Evolutionary conservation across 1,284 basidiomycete genomes (phyloP).

Genomic region (Cutaneotrichosporon sp.): DNA sequence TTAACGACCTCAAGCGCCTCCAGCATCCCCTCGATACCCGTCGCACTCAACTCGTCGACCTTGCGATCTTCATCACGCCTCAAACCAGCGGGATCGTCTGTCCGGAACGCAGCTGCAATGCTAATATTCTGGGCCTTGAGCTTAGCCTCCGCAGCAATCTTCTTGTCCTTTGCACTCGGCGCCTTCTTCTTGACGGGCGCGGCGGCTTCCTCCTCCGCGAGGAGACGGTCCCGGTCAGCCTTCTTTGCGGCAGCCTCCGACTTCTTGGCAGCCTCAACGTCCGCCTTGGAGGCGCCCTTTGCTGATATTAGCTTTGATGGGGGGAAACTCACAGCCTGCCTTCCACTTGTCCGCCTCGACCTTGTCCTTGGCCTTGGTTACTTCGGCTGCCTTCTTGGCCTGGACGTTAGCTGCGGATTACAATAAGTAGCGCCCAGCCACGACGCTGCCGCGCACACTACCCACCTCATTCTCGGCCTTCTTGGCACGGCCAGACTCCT

Average conservation of each 20-base stretch:
- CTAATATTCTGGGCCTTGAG: conserved; percentile 19
- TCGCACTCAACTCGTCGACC: conserved; percentile 72
- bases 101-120: conserved; percentile 34
- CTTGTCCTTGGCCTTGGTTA: conserved; percentile 48
- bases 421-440: neutral
- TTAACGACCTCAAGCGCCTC: conserved; percentile 86
- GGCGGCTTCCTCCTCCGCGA: conserved; percentile 78
- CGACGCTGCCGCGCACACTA: conserved; percentile 24
- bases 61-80: conserved; percentile 52
- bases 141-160: conserved; percentile 18
- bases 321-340: conserved; percentile 61
- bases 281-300: conserved; percentile 60
- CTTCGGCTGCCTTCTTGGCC: conserved; percentile 58
- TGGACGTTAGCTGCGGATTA: conserved; percentile 38
- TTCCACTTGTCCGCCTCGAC: conserved; percentile 77
- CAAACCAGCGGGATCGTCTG: conserved; percentile 66
- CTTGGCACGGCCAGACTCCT: conserved; percentile 79
- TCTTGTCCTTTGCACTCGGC: conserved; percentile 40
- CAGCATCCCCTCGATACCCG: conserved; percentile 87
- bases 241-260: conserved; percentile 57
- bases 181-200: conserved; percentile 60
- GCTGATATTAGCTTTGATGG: conserved; percentile 26
- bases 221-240: conserved; percentile 55
- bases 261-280: conserved; percentile 62
- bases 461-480: conserved; percentile 89